Evolutionary conservation across 768 basidiomycete genomes (phyloP).

Genomic region (Mycena galericulata): DNA sequence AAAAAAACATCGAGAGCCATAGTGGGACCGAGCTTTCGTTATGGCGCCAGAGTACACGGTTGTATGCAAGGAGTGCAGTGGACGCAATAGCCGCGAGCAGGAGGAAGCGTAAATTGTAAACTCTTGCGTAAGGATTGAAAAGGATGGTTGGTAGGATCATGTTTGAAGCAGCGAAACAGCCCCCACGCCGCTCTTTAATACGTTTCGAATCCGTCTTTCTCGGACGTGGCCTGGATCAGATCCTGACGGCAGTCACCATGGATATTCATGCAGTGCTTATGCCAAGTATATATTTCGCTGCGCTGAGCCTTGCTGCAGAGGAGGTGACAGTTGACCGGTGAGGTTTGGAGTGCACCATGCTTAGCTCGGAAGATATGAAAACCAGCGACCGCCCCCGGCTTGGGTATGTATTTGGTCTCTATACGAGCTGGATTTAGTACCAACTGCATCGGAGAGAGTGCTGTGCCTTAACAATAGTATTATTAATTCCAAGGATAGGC

Average conservation of each 20-base stretch:
- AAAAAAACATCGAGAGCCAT: slow-evolving; percentile 21
- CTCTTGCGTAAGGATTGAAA: slow-evolving; percentile 20
- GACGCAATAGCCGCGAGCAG: slow-evolving; percentile 16
- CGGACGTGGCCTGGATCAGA: slow-evolving; percentile 12
- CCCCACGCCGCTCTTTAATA: slow-evolving; percentile 10
- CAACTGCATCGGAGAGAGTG: too few relatives aligned
- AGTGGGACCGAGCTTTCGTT: slow-evolving; percentile 20
- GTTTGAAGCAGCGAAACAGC: slow-evolving; percentile 18
- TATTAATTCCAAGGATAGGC: too few relatives aligned
- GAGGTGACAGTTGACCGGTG: too few relatives aligned
- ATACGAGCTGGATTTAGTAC: too few relatives aligned
- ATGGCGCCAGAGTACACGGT: slow-evolving; percentile 19
- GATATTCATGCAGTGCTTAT: neutral
- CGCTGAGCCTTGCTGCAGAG: slow-evolving; percentile 6
- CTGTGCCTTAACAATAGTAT: too few relatives aligned
- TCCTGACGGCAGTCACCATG: slow-evolving; percentile 12
- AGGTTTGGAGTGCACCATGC: too few relatives aligned
- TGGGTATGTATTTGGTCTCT: too few relatives aligned
- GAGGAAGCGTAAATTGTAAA: slow-evolving; percentile 20
- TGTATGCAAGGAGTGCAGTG: slow-evolving; percentile 16
- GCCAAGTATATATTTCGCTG: slow-evolving; percentile 1
- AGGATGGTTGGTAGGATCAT: slow-evolving; percentile 18
- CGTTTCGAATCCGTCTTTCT: slow-evolving; percentile 14
- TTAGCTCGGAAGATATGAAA: too few relatives aligned
- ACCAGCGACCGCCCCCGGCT: too few relatives aligned